phyloP scores from a whole-genome alignment of 129 eudicot genomes.

The Lonicera japonica region DNA sequence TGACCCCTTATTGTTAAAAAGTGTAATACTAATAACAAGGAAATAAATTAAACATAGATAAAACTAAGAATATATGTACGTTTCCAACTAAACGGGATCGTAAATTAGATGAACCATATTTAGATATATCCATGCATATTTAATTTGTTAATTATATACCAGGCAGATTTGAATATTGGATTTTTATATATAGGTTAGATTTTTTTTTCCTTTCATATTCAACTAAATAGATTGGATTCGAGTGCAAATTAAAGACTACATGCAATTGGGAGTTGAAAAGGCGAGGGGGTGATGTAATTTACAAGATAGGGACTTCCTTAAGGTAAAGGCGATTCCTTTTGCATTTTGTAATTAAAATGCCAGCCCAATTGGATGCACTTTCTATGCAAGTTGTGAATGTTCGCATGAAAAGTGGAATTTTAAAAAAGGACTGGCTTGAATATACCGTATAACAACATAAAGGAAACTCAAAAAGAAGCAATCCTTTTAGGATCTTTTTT shows the following conservation, averaged over 20 bases:
- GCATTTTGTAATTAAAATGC: not conserved
- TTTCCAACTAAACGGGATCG: no score
- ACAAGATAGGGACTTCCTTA: not conserved
- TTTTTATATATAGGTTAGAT: no score
- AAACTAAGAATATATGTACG: not conserved
- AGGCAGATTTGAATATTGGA: no score
- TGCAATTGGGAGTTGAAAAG: no score
- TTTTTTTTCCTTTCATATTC: no score
- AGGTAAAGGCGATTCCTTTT: not conserved
- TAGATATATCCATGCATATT: no score
- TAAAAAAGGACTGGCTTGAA: not conserved
- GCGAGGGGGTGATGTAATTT: not conserved
- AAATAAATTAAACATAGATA: no score
- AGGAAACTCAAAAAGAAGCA: not conserved
- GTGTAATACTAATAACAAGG: not conserved
- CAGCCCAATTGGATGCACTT: not conserved
- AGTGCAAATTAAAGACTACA: no score
- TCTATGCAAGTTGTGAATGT: conserved; percentile 5
- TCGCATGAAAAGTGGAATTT: not conserved
- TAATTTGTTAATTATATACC: no score
- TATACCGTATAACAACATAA: not conserved
- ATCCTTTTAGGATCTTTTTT: not conserved
- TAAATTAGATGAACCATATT: no score
- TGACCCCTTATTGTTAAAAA: no score
- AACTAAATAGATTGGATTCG: no score